Base-by-base conservation (phyloP, 345 rosid species). In the Odontarrhena argentea region DNA sequence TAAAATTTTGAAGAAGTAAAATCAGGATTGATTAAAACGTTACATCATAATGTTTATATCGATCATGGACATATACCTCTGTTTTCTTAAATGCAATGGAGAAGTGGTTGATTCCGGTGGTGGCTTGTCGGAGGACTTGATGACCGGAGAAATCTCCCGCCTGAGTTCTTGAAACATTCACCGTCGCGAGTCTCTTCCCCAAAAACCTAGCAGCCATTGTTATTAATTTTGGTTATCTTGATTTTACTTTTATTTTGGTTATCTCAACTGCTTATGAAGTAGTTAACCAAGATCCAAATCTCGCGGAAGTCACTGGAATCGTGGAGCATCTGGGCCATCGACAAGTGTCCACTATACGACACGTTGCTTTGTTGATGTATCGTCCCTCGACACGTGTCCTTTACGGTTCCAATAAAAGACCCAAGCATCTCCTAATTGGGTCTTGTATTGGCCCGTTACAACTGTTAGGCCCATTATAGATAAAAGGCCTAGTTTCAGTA, bases 91-190 rank as follows among this genome's bases (percentile, higher is more conserved):
- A 74, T 59, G 58, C 57, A 49, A 68, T 67, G 56, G 62, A 74
- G 63, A 74, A 62, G 25, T 30, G 15, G 57, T 74, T 52, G 28
- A 60, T 22, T 7, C 59, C 44, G 28, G 55, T 55, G 57, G 60
- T 74, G 15, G 14, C 26, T 55, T 60, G 64, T 0, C 69, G 54
- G 69, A 47, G 30, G 1, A 41, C 24, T 18, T 18, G 22, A 55
- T 68, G 61, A 25, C 77, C 77, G 60, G 77, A 55, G 69, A 68
- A 18, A 61, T 46, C 42, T 60, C 68, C 54, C 3, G 47, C 59
- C 8, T 15, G 22, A 37, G 41, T 60, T 54, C 62, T 60, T 67
- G 68, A 60, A 46, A 67, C 44, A 8, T 14, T 67, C 30, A 45
- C 34, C 11, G 65, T 51, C 47, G 59, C 13, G 44, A 60, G 59